Conservation (phyloP, 2,329 filamentous ascomycete genomes). For the Xylariaceae sp. region DNA sequence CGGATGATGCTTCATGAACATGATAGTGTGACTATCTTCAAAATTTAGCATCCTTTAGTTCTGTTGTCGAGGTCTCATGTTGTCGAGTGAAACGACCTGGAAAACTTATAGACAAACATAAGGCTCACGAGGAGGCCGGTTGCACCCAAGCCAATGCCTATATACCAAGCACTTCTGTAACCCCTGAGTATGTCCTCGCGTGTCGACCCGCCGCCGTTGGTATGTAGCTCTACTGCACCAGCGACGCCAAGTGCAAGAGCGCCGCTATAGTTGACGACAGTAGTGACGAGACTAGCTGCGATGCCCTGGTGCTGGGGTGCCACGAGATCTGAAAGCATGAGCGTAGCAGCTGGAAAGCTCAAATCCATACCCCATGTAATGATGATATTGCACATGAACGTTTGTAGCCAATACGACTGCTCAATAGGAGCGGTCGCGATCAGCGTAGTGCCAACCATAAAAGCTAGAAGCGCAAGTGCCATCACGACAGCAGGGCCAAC, state of each 20-base stretch:
- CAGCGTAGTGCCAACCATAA: slow-evolving; percentile 29
- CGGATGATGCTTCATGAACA: slow-evolving; percentile 7
- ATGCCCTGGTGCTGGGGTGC: slow-evolving; percentile 33
- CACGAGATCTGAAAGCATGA: slow-evolving; percentile 44
- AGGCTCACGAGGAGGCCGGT: slow-evolving; percentile 25
- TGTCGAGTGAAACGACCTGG: slow-evolving; percentile 14
- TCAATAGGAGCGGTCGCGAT: slow-evolving; percentile 38
- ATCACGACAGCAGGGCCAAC: slow-evolving; percentile 32
- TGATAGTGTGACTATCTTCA: too few relatives aligned
- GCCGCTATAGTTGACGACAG: slow-evolving; percentile 54
- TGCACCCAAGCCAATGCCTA: slow-evolving; percentile 26
- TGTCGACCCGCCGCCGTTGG: slow-evolving; percentile 18
- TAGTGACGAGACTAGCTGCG: slow-evolving; percentile 45
- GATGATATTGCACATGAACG: slow-evolving; percentile 46
- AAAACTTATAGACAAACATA: slow-evolving; percentile 26
- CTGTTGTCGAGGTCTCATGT: neutral
- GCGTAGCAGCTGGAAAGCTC: slow-evolving; percentile 48
- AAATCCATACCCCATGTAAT: slow-evolving; percentile 52
- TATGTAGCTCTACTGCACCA: slow-evolving; percentile 37
- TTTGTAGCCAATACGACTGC: slow-evolving; percentile 51
- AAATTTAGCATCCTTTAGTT: neutral
- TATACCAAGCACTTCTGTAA: slow-evolving; percentile 29
- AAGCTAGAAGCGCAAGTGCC: slow-evolving; percentile 30
- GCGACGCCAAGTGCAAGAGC: slow-evolving; percentile 51
- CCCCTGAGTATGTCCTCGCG: slow-evolving; percentile 24